phyloP scores from a whole-genome alignment of 2,329 filamentous ascomycete species.

The Trichoderma guizhouense region DNA sequence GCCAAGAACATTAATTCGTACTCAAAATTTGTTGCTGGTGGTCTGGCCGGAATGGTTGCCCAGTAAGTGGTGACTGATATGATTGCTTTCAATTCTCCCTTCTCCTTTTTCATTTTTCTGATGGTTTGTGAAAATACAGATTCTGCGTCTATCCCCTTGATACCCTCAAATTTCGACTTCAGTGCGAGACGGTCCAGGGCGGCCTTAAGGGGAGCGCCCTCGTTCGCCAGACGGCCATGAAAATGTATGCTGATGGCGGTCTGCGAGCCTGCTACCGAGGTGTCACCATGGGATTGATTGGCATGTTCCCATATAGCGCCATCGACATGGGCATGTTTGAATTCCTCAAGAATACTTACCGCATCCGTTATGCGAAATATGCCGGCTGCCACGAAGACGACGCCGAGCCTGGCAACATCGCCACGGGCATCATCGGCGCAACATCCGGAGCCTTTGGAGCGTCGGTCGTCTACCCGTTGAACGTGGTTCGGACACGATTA shows the following conservation, averaged over 20 bases:
- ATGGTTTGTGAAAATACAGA: constrained; percentile 38
- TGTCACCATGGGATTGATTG: constrained; percentile 86
- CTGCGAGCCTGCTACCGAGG: constrained; percentile 81
- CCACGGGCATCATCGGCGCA: constrained; percentile 84
- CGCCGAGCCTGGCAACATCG: constrained; percentile 73
- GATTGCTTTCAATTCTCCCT: background rate
- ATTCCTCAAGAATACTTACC: constrained; percentile 75
- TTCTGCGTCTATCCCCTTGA: constrained; percentile 94
- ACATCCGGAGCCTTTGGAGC: constrained; percentile 89
- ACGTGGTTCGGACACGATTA: constrained; percentile 84
- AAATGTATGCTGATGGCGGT: constrained; percentile 79
- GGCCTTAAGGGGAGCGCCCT: constrained; percentile 80
- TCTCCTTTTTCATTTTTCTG: constrained; percentile 18
- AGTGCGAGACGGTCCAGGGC: constrained; percentile 88
- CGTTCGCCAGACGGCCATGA: constrained; percentile 76
- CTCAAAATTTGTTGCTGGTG: constrained; percentile 88
- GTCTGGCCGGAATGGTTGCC: constrained; percentile 87
- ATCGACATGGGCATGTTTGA: constrained; percentile 97
- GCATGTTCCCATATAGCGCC: constrained; percentile 97
- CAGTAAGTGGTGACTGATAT: constrained; percentile 53
- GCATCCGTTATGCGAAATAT: constrained; percentile 64
- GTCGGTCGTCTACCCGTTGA: constrained; percentile 91
- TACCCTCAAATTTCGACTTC: constrained; percentile 76
- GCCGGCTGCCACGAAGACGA: constrained; percentile 78
- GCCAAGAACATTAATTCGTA: constrained; percentile 73